These are phyloP conservation scores for Fusarium hainanense DNA, from an alignment of 2,329 filamentous ascomycete species.

Conservation along the genomic window DNA sequence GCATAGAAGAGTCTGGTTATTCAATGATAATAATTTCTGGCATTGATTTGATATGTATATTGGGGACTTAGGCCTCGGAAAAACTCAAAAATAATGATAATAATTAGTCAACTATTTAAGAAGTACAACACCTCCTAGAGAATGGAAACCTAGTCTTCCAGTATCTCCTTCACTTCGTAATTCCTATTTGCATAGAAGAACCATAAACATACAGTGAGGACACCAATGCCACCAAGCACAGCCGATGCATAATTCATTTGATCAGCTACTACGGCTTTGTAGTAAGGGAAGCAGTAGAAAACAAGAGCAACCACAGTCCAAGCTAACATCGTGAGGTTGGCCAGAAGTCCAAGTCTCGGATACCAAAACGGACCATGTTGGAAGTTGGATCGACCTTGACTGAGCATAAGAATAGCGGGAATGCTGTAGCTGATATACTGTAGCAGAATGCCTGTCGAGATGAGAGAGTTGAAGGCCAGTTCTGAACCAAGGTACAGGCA, in stretches of 20 bases:
- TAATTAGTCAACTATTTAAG: background rate
- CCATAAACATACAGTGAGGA: background rate
- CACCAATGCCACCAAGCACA: background rate
- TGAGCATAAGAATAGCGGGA: background rate
- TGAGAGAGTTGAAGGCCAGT: conserved; percentile 7
- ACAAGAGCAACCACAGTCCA: background rate
- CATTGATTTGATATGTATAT: no score
- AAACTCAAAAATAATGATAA: no score
- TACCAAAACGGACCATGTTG: conserved; percentile 12
- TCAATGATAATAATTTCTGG: no score
- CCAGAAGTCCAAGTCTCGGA: background rate
- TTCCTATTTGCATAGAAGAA: conserved; percentile 1
- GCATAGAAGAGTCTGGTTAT: no score
- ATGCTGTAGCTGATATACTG: conserved; percentile 13
- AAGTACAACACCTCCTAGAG: no score
- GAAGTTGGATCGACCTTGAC: background rate
- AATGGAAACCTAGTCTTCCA: background rate
- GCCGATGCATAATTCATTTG: conserved; percentile 14
- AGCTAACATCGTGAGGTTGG: conserved; percentile 3
- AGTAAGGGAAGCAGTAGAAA: conserved; percentile 17
- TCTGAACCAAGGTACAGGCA: conserved; percentile 10
- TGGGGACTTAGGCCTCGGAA: no score
- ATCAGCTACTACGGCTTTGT: background rate
- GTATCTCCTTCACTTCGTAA: conserved; percentile 4
- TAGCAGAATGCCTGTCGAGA: background rate